Evolutionary conservation across 768 basidiomycete species (phyloP).

Genomic region (Suillus tomentosus): DNA sequence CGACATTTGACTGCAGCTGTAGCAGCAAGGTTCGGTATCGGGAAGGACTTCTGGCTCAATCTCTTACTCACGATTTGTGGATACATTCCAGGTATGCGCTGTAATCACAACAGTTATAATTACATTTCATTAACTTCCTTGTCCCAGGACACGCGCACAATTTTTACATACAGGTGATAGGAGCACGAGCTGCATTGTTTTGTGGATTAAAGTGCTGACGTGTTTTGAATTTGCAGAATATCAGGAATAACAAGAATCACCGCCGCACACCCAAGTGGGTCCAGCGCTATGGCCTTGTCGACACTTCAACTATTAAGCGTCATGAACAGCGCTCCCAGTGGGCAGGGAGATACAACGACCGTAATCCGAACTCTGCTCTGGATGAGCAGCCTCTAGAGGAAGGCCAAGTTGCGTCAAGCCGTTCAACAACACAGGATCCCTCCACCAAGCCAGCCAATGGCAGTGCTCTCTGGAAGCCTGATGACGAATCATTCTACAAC

Average conservation of each 20-base stretch:
- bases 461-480: constrained; percentile 68
- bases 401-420: constrained; percentile 57
- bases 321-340: constrained; percentile 83
- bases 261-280: constrained; percentile 96
- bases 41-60: constrained; percentile 90
- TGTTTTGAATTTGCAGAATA: constrained; percentile 56
- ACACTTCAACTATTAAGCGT: constrained; percentile 75
- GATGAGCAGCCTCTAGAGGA: constrained; percentile 76
- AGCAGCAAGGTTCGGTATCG: constrained; percentile 90
- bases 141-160: constrained; percentile 83
- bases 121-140: constrained; percentile 12
- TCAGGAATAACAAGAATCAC: constrained; percentile 93
- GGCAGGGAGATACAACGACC: constrained; percentile 85
- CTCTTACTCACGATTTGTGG: constrained; percentile 85
- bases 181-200: constrained; percentile 7
- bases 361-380: constrained; percentile 66
- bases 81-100: constrained; percentile 75
- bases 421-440: constrained; percentile 16
- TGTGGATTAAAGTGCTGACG: constrained; percentile 8
- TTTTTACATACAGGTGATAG: constrained; percentile 80
- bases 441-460: constrained; percentile 26
- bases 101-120: background rate
- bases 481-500: constrained; percentile 78
- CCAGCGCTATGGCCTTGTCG: constrained; percentile 85
- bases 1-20: constrained; percentile 59